A percentile compares a stretch with the other conserved stretches of the same genome.
Conservation (phyloP, 2,329 filamentous ascomycete species). For the Ceratocystis huliohia region DNA sequence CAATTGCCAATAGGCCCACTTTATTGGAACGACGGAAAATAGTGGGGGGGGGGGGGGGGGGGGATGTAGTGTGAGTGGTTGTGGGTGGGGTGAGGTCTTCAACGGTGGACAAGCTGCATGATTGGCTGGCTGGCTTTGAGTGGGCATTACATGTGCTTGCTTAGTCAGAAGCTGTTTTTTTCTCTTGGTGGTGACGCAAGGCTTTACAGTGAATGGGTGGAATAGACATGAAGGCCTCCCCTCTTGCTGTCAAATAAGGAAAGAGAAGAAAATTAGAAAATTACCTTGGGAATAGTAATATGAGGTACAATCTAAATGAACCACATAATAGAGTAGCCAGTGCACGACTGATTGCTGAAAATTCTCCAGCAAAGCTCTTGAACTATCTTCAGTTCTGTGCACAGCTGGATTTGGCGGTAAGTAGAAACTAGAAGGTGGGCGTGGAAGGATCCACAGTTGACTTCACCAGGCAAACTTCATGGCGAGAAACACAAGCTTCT, state of each 20-base stretch:
- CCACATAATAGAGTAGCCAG: not conserved
- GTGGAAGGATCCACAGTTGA: constrained; percentile 16
- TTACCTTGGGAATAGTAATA: not conserved
- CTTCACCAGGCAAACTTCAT: constrained; percentile 4
- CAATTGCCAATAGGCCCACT: not conserved
- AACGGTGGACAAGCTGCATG: not conserved
- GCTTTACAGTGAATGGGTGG: not conserved
- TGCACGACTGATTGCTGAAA: not conserved
- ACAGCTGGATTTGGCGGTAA: not conserved
- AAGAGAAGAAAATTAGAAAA: not conserved
- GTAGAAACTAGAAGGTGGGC: constrained; percentile 12
- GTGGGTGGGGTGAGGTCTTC: too few relatives aligned
- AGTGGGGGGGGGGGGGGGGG: too few relatives aligned
- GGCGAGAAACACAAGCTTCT: not conserved
- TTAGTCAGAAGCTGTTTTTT: not conserved
- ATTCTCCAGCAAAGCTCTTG: not conserved
- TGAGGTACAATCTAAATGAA: not conserved
- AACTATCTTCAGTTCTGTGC: not conserved
- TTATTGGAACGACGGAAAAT: not conserved
- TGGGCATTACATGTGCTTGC: not conserved
- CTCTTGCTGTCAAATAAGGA: not conserved
- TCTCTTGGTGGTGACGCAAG: not conserved
- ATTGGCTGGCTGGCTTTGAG: not conserved
- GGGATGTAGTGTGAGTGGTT: too few relatives aligned
- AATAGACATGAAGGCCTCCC: not conserved